Conservation (phyloP, 2,329 filamentous ascomycete genomes). For the Aspergillus calidoustus region DNA sequence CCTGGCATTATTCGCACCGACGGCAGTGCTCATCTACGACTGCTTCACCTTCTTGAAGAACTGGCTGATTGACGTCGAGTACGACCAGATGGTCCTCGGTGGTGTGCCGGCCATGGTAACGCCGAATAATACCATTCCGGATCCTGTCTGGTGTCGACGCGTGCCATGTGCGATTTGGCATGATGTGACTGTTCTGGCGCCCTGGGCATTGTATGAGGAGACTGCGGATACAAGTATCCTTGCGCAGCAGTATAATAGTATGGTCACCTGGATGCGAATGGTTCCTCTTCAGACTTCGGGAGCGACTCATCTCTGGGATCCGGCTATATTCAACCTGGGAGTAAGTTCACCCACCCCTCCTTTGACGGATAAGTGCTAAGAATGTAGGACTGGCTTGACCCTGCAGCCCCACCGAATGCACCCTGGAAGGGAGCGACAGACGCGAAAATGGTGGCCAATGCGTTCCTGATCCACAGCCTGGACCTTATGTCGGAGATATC, state of each 20-base stretch:
- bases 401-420: slow-evolving; percentile 38
- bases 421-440: slow-evolving; percentile 40
- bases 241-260: slow-evolving; percentile 39
- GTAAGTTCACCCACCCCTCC: slow-evolving; percentile 13
- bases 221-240: slow-evolving; percentile 43
- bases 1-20: slow-evolving; percentile 55
- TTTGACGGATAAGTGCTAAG: background rate
- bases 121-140: slow-evolving; percentile 26
- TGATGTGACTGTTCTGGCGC: slow-evolving; percentile 43
- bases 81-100: slow-evolving; percentile 35
- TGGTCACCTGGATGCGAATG: slow-evolving; percentile 17
- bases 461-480: slow-evolving; percentile 43
- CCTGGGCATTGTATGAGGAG: slow-evolving; percentile 40
- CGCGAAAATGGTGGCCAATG: slow-evolving; percentile 42
- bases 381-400: slow-evolving; percentile 46
- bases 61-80: slow-evolving; percentile 56
- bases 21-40: slow-evolving; percentile 59
- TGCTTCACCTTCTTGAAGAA: slow-evolving; percentile 54
- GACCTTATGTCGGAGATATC: slow-evolving; percentile 34
- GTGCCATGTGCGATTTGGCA: slow-evolving; percentile 43
- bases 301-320: slow-evolving; percentile 38
- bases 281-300: background rate
- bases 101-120: slow-evolving; percentile 39
- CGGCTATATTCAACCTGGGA: slow-evolving; percentile 38
- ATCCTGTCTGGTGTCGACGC: slow-evolving; percentile 11